phyloP scores from a whole-genome alignment of 371 early-diverging fungal genomes.

The Haplosporangium sp. region DNA sequence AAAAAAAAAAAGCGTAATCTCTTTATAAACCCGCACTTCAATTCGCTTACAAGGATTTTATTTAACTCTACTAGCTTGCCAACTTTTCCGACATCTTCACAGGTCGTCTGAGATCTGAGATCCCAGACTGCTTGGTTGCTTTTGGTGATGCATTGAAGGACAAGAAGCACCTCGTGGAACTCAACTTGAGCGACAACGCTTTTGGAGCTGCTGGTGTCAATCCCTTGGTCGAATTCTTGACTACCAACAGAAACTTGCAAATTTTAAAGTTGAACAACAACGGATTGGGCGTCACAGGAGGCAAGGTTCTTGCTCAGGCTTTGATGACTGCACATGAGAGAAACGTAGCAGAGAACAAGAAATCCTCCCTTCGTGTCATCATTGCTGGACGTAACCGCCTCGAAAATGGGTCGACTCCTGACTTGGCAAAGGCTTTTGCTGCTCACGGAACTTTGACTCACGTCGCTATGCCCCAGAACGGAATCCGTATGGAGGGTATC shows the following conservation, averaged over 20 bases:
- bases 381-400: slow-evolving; percentile 95
- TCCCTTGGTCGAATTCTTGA: slow-evolving; percentile 87
- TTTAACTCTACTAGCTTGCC: slow-evolving; percentile 59
- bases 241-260: slow-evolving; percentile 82
- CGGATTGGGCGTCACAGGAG: slow-evolving; percentile 93
- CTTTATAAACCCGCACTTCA: background rate
- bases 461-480: slow-evolving; percentile 97
- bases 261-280: slow-evolving; percentile 94
- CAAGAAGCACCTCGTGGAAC: slow-evolving; percentile 78
- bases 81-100: slow-evolving; percentile 94
- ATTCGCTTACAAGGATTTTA: background rate
- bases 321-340: slow-evolving; percentile 80
- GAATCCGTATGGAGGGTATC: slow-evolving; percentile 96
- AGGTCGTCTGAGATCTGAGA: slow-evolving; percentile 90
- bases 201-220: slow-evolving; percentile 96
- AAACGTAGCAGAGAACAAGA: slow-evolving; percentile 69
- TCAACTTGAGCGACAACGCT: slow-evolving; percentile 97
- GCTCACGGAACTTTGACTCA: slow-evolving; percentile 81
- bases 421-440: slow-evolving; percentile 85
- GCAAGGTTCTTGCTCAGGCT: slow-evolving; percentile 88
- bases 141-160: slow-evolving; percentile 88
- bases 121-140: slow-evolving; percentile 86
- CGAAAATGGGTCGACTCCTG: slow-evolving; percentile 85
- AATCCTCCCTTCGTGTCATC: slow-evolving; percentile 81
- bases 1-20: background rate